These are phyloP conservation scores for Phytophthora sansomeana DNA, from an alignment of 352 stramenopile species.

Conservation along the genomic window DNA sequence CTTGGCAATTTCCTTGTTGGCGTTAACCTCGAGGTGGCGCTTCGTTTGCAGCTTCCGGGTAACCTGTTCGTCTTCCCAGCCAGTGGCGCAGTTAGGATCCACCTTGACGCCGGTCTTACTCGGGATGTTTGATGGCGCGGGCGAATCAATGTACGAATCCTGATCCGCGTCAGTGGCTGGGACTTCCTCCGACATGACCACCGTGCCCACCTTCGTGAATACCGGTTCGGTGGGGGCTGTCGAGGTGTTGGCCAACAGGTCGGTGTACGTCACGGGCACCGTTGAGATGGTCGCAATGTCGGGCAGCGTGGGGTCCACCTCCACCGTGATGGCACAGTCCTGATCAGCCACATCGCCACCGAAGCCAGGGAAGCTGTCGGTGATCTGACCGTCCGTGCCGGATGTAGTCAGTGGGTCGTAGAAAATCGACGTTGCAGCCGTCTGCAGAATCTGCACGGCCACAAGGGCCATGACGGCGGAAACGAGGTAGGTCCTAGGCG, in stretches of 20 bases:
- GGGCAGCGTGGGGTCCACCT: constrained; percentile 28
- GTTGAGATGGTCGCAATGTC: constrained; percentile 32
- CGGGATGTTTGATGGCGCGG: constrained; percentile 3
- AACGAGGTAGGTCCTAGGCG: constrained; percentile 35
- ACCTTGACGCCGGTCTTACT: constrained; percentile 8
- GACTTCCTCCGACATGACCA: constrained; percentile 9
- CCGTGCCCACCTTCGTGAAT: constrained; percentile 22
- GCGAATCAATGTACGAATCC: constrained; percentile 15
- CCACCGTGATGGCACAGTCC: constrained; percentile 29
- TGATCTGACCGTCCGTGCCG: constrained; percentile 21
- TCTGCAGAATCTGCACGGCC: constrained; percentile 30
- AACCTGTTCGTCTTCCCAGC: constrained; percentile 38
- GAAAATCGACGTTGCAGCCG: constrained; percentile 25
- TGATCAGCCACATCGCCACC: constrained; percentile 25
- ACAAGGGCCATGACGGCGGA: constrained; percentile 27
- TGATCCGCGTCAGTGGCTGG: constrained; percentile 12
- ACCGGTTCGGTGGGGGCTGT: constrained; percentile 14
- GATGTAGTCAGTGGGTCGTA: constrained; percentile 23
- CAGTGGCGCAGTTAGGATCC: constrained; percentile 41
- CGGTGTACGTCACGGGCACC: constrained; percentile 26
- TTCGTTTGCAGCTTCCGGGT: constrained; percentile 24
- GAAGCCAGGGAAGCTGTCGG: constrained; percentile 29
- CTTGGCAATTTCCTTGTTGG: constrained; percentile 37
- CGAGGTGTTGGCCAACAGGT: constrained; percentile 34
- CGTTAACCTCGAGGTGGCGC: constrained; percentile 26